phyloP scores from a whole-genome alignment of 306 rosid genomes.

The Rosa persica region DNA sequence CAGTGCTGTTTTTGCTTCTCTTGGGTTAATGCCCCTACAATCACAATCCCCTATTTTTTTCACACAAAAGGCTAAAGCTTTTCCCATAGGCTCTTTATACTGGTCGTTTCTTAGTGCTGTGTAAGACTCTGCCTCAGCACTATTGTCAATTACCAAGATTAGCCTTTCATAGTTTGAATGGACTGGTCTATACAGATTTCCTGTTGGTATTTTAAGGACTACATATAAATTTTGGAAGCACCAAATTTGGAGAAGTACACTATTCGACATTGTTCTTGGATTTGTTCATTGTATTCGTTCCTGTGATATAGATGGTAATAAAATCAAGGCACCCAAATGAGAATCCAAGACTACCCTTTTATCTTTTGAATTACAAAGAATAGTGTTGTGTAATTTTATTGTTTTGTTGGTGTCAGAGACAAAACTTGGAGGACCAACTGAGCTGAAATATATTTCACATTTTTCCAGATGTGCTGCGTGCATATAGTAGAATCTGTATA shows the following conservation, averaged over 20 bases:
- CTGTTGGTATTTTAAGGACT: neutral
- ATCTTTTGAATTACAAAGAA: neutral
- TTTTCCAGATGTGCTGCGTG: neutral
- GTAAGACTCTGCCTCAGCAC: conserved; percentile 6
- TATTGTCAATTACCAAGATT: conserved; percentile 18
- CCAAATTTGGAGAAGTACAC: neutral
- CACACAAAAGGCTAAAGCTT: neutral
- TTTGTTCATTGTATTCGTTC: neutral
- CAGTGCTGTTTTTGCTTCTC: conserved; percentile 23
- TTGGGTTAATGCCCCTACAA: conserved; percentile 18
- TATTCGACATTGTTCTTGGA: neutral
- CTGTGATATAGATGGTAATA: neutral
- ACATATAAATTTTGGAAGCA: neutral
- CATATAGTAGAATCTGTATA: neutral
- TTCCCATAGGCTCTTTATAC: conserved; percentile 31
- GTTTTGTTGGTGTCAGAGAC: neutral
- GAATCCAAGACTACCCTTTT: neutral
- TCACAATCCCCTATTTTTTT: conserved; percentile 1
- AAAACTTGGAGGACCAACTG: neutral
- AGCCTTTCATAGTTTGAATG: conserved; percentile 4
- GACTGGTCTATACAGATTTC: neutral
- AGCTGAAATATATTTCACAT: neutral
- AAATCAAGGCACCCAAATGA: neutral
- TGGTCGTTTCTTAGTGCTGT: conserved; percentile 22
- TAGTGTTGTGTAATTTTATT: neutral